A percentile compares a stretch with the other conserved stretches of the same genome.
Conservation (phyloP, 2,329 filamentous ascomycete genomes). For the Samsoniella hepiali region DNA sequence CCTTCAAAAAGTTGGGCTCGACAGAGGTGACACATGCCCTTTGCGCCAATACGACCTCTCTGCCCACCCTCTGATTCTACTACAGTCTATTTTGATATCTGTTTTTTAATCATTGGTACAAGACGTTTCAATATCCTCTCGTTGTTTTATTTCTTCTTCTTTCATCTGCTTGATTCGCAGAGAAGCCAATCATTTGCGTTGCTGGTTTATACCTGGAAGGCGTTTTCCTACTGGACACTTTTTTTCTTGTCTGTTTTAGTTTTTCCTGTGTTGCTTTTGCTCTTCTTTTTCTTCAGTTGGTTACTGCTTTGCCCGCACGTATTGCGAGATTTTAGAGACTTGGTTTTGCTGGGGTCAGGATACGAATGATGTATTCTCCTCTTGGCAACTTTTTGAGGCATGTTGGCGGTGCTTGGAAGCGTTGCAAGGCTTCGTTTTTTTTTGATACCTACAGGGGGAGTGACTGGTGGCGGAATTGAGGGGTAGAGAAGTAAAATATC, state of each 20-base stretch:
- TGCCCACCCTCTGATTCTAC: not conserved
- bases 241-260: constrained; percentile 6
- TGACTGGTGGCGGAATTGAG: not conserved
- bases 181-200: not conserved
- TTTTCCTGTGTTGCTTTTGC: not conserved
- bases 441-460: not conserved
- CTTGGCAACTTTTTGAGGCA: not conserved
- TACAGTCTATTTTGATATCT: constrained; percentile 5
- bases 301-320: not conserved
- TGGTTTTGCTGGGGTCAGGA: not conserved
- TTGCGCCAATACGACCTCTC: not conserved
- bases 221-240: constrained; percentile 1
- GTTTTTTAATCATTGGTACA: constrained; percentile 10
- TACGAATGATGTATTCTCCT: not conserved
- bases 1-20: not conserved
- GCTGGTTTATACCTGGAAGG: not conserved
- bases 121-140: not conserved
- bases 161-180: not conserved
- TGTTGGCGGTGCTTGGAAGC: not conserved
- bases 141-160: not conserved
- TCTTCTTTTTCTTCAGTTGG: not conserved
- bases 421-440: not conserved
- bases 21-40: not conserved
- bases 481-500: not conserved
- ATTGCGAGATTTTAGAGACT: not conserved